A percentile compares a stretch with the other conserved stretches of the same genome.
Conservation (phyloP, 2,329 filamentous ascomycete genomes). For the Berkeleyomyces rouxiae region DNA sequence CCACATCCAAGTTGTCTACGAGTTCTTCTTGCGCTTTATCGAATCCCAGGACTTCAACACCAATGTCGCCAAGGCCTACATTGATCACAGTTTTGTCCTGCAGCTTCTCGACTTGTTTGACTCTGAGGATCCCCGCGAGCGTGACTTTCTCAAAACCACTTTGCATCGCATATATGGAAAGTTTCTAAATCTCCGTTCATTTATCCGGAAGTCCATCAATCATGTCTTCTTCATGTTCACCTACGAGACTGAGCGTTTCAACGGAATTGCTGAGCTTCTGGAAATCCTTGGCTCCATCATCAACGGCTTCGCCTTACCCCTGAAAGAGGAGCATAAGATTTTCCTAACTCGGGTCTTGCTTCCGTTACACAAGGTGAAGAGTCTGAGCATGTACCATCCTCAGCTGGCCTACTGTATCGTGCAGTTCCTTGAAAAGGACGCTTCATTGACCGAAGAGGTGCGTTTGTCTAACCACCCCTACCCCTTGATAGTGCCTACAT, state of each 20-base stretch:
- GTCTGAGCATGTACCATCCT: conserved; percentile 98
- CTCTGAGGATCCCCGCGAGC: conserved; percentile 89
- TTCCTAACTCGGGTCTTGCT: conserved; percentile 88
- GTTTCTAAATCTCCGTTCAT: conserved; percentile 92
- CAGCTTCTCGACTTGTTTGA: conserved; percentile 96
- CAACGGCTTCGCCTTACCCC: conserved; percentile 88
- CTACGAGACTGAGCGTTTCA: conserved; percentile 96
- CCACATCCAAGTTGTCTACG: conserved; percentile 97
- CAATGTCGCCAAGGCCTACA: conserved; percentile 97
- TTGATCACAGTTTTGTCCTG: conserved; percentile 93
- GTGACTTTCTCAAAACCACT: conserved; percentile 96
- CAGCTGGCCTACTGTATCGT: conserved; percentile 98
- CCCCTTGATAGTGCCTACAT: conserved; percentile 13
- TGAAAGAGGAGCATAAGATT: conserved; percentile 98
- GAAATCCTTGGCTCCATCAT: conserved; percentile 98
- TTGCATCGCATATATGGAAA: conserved; percentile 97
- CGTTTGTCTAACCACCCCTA: conserved; percentile 17
- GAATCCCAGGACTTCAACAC: conserved; percentile 99
- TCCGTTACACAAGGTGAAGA: conserved; percentile 94
- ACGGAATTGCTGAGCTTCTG: conserved; percentile 88
- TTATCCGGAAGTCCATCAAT: conserved; percentile 96
- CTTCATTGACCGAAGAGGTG: conserved; percentile 90
- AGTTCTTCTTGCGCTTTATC: conserved; percentile 97
- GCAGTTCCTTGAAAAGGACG: conserved; percentile 95
- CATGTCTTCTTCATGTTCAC: conserved; percentile 99